phyloP scores from a whole-genome alignment of 208 protist genomes.

The Leishmania tarentolae region DNA sequence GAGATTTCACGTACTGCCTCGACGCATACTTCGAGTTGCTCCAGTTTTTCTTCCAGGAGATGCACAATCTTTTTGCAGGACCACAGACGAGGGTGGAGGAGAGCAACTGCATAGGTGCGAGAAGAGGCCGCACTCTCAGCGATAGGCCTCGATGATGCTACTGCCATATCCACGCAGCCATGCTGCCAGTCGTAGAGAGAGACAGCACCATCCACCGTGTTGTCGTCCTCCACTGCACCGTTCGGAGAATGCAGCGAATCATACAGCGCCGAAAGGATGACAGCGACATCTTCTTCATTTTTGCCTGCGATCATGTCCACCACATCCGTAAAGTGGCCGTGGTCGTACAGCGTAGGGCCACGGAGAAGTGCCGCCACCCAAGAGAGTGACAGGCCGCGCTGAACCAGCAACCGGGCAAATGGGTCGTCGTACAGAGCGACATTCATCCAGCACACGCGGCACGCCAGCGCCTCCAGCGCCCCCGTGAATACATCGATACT shows the following conservation, averaged over 20 bases:
- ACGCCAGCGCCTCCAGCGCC: slow-evolving; percentile 76
- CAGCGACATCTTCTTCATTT: slow-evolving; percentile 35
- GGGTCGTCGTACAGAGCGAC: slow-evolving; percentile 53
- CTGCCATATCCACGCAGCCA: neutral
- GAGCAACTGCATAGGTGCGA: slow-evolving; percentile 18
- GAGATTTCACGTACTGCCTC: slow-evolving; percentile 46
- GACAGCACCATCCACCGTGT: neutral
- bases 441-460: slow-evolving; percentile 71
- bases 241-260: slow-evolving; percentile 16
- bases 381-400: slow-evolving; percentile 30
- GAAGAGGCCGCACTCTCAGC: neutral
- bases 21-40: slow-evolving; percentile 33
- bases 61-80: slow-evolving; percentile 23
- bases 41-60: slow-evolving; percentile 24
- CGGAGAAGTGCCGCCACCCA: slow-evolving; percentile 51
- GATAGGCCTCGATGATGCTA: neutral
- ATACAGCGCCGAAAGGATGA: slow-evolving; percentile 34
- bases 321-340: slow-evolving; percentile 29
- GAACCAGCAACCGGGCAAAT: slow-evolving; percentile 53
- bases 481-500: slow-evolving; percentile 53
- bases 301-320: slow-evolving; percentile 51
- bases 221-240: slow-evolving; percentile 5
- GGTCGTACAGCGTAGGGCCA: slow-evolving; percentile 40
- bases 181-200: slow-evolving; percentile 26
- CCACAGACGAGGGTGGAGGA: slow-evolving; percentile 51